Conservation (phyloP, 345 rosid genomes). For the Sisymbrium irio region DNA sequence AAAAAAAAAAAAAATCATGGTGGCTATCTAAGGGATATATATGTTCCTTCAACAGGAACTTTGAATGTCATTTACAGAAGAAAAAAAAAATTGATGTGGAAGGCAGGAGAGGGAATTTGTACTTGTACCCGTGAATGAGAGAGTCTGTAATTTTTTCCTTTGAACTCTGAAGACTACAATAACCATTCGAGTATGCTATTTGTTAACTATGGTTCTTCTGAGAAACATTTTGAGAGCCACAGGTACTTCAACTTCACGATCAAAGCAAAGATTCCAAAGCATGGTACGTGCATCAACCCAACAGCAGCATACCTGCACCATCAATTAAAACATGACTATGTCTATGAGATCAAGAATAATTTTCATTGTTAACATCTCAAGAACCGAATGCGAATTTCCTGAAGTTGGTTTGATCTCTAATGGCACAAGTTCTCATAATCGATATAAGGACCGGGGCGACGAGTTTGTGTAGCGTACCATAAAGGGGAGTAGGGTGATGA, state of each 20-base stretch:
- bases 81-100: not conserved
- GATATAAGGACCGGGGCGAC: not conserved
- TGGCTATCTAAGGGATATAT: not conserved
- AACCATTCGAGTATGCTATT: not conserved
- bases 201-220: constrained; percentile 4
- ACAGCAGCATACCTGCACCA: constrained; percentile 48
- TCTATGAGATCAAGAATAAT: constrained; percentile 4
- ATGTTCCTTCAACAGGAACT: constrained; percentile 3
- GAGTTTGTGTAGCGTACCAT: too few species aligned
- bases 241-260: constrained; percentile 44
- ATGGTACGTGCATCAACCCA: constrained; percentile 57
- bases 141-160: not conserved
- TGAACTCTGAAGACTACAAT: not conserved
- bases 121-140: not conserved
- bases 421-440: not conserved
- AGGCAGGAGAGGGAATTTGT: not conserved
- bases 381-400: not conserved
- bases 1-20: not conserved
- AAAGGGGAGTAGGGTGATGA: not conserved
- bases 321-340: not conserved
- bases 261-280: constrained; percentile 54
- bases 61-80: constrained; percentile 27
- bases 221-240: constrained; percentile 48
- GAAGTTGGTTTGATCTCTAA: not conserved
- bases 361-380: not conserved